Percentiles rank a stretch among this genome's conserved stretches.
These are phyloP conservation scores for Lolium perenne DNA, from an alignment of 176 grass and related monocot species.

Conservation along the genomic window DNA sequence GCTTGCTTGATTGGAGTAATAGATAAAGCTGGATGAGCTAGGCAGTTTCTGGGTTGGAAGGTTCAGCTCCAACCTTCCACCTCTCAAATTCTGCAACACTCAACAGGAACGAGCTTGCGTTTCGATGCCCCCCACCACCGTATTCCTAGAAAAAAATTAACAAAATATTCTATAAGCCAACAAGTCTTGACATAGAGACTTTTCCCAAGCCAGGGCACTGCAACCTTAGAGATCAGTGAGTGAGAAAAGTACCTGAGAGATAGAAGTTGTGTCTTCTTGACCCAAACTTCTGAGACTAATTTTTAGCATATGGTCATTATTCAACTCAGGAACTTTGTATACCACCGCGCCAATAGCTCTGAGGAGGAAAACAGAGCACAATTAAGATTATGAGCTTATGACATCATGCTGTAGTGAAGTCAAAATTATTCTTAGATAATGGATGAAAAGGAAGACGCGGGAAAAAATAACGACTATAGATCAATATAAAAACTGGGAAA, in stretches of 20 bases:
- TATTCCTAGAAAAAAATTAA: slow-evolving; percentile 65
- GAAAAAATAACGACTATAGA: background rate
- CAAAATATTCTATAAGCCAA: background rate
- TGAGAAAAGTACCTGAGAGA: slow-evolving; percentile 51
- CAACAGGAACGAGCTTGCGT: slow-evolving; percentile 90
- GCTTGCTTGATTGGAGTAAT: background rate
- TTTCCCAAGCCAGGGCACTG: background rate
- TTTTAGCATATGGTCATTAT: slow-evolving; percentile 72
- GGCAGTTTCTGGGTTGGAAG: slow-evolving; percentile 17
- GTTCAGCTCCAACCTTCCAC: slow-evolving; percentile 64
- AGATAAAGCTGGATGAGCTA: background rate
- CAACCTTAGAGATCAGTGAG: slow-evolving; percentile 28
- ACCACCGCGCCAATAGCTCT: slow-evolving; percentile 90
- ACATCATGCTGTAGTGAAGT: background rate
- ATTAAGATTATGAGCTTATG: background rate
- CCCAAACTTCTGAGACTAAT: slow-evolving; percentile 88
- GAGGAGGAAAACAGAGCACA: slow-evolving; percentile 42
- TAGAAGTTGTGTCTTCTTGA: slow-evolving; percentile 75
- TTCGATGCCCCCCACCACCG: slow-evolving; percentile 76
- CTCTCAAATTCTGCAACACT: slow-evolving; percentile 67
- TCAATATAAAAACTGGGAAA: background rate
- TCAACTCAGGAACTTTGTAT: slow-evolving; percentile 80
- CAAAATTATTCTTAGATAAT: background rate
- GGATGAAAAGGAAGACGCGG: background rate
- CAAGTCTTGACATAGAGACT: background rate